A percentile compares a stretch with the other conserved stretches of the same genome.
Evolutionary conservation across 208 protist species (phyloP).

Genomic region (Wallacemonas collosoma): DNA sequence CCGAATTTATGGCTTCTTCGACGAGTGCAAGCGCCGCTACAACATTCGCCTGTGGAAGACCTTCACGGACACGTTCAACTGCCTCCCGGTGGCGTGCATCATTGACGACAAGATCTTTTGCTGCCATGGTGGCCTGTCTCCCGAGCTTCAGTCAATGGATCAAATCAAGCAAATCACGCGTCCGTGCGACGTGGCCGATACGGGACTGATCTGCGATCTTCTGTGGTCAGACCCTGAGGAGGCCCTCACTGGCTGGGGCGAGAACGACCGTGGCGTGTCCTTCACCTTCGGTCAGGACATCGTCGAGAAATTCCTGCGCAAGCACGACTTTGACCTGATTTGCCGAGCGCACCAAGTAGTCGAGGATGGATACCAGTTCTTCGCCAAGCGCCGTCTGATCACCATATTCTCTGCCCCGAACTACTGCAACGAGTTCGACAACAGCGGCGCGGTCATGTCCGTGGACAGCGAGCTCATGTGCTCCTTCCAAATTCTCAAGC

Average conservation of each 20-base stretch:
- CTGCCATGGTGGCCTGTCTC: slow-evolving; percentile 98
- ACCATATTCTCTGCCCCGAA: slow-evolving; percentile 99
- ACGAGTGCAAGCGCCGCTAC: slow-evolving; percentile 99
- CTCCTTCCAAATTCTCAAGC: slow-evolving; percentile 98
- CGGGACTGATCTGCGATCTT: slow-evolving; percentile 99
- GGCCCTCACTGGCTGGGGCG: slow-evolving; percentile 87
- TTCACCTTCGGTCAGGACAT: slow-evolving; percentile 93
- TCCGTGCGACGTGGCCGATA: slow-evolving; percentile 99
- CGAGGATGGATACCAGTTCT: slow-evolving; percentile 97
- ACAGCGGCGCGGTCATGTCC: slow-evolving; percentile 99
- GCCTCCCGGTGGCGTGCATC: slow-evolving; percentile 98
- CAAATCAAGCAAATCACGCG: slow-evolving; percentile 96
- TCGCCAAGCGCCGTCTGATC: slow-evolving; percentile 95
- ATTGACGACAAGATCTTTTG: slow-evolving; percentile 99
- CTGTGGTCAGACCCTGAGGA: slow-evolving; percentile 99
- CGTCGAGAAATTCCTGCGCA: slow-evolving; percentile 95
- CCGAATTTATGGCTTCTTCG: slow-evolving; percentile 99
- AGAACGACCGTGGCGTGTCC: slow-evolving; percentile 93
- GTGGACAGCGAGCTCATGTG: slow-evolving; percentile 98
- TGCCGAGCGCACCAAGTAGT: slow-evolving; percentile 98
- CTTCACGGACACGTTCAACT: slow-evolving; percentile 99
- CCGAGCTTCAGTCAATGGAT: slow-evolving; percentile 96
- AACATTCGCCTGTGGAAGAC: slow-evolving; percentile 99
- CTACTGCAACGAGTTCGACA: slow-evolving; percentile 99
- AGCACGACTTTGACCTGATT: slow-evolving; percentile 96